A percentile compares a stretch with the other conserved stretches of the same genome.
These are phyloP conservation scores for Vitis rotundifolia DNA, from an alignment of 164 flowering plant genomes.

Conservation along the genomic window DNA sequence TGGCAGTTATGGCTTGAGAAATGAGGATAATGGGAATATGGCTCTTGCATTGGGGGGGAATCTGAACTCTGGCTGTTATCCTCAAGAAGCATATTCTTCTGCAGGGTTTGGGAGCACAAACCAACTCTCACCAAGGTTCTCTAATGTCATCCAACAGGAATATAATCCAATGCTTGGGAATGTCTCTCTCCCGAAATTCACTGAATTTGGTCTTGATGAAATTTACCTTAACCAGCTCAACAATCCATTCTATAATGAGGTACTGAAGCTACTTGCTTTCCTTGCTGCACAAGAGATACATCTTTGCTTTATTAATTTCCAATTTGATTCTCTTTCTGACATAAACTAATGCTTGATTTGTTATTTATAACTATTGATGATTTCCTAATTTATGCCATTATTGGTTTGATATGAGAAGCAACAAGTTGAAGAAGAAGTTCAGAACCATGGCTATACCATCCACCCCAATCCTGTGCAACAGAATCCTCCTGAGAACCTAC, in stretches of 20 bases:
- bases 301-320: neutral
- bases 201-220: neutral
- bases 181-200: neutral
- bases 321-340: neutral
- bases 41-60: neutral
- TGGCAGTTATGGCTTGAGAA: neutral
- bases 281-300: neutral
- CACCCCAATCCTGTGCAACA: neutral
- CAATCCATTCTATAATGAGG: neutral
- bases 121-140: neutral
- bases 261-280: neutral
- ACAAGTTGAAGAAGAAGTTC: conserved; percentile 2
- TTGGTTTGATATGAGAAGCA: conserved; percentile 5
- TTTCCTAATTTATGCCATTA: no score
- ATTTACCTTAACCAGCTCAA: neutral
- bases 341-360: neutral
- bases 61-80: neutral
- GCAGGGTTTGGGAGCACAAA: neutral
- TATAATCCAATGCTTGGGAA: neutral
- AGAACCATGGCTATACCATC: conserved; percentile 3
- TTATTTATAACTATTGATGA: no score
- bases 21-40: neutral
- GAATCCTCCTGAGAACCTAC: neutral
- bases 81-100: conserved; percentile 5
- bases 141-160: neutral